phyloP scores from a whole-genome alignment of 2,329 filamentous ascomycete species.

The Rutstroemia sp. region DNA sequence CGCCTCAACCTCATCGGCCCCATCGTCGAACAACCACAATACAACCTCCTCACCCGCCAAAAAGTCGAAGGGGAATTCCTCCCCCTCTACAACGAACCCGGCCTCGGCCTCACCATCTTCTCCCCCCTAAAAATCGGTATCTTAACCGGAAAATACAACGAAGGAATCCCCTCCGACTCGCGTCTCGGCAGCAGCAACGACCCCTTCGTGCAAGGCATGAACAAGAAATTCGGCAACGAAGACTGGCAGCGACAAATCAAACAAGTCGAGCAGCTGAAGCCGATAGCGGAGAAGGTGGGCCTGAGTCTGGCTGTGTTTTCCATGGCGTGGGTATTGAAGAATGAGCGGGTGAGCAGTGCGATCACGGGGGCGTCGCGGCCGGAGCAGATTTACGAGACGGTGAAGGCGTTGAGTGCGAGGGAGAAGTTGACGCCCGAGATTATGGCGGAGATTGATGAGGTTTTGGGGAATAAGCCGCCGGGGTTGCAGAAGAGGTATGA shows the following conservation, averaged over 20 bases:
- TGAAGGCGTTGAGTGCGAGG: constrained; percentile 43
- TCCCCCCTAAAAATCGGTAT: constrained; percentile 54
- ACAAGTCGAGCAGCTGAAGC: constrained; percentile 51
- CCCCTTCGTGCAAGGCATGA: constrained; percentile 38
- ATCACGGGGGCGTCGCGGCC: constrained; percentile 53
- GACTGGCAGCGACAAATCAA: constrained; percentile 49
- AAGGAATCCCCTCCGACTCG: constrained; percentile 53
- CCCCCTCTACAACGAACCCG: constrained; percentile 51
- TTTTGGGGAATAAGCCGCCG: constrained; percentile 51
- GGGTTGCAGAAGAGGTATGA: constrained; percentile 22
- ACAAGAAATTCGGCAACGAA: constrained; percentile 37
- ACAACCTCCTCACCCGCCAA: constrained; percentile 55
- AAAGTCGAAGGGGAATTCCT: constrained; percentile 58
- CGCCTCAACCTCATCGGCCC: constrained; percentile 54
- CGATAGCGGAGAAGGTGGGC: constrained; percentile 57
- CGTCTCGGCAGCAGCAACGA: constrained; percentile 49
- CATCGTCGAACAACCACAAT: constrained; percentile 59
- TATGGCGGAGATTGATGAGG: constrained; percentile 50
- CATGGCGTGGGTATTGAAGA: constrained; percentile 56
- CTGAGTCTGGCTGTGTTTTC: constrained; percentile 45
- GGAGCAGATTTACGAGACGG: constrained; percentile 54
- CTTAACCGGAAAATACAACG: constrained; percentile 60
- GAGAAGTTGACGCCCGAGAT: constrained; percentile 53
- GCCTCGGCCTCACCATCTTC: constrained; percentile 56
- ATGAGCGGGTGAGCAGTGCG: constrained; percentile 52